phyloP scores from a whole-genome alignment of 2,329 filamentous ascomycete genomes.

The Cordyceps cateniannulata region DNA sequence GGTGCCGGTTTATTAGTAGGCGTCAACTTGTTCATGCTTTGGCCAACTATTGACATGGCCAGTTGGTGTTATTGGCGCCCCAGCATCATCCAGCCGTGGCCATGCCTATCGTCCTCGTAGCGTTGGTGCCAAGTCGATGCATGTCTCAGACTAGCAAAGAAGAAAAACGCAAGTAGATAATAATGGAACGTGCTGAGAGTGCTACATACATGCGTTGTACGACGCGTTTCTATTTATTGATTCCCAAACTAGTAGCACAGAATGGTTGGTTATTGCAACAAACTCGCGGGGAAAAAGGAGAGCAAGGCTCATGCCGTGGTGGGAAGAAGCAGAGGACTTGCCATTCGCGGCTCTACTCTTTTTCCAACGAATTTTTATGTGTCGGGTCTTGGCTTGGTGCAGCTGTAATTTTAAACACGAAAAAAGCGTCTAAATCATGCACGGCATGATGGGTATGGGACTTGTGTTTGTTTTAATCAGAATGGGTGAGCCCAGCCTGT shows the following conservation, averaged over 20 bases:
- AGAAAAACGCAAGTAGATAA: not conserved
- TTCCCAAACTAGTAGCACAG: not conserved
- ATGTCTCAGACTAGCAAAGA: constrained; percentile 7
- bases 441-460: too few species aligned
- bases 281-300: not conserved
- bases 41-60: not conserved
- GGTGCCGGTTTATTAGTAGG: not conserved
- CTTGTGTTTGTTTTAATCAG: too few species aligned
- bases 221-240: not conserved
- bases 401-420: too few species aligned
- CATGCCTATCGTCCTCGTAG: not conserved
- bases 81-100: not conserved
- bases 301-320: not conserved
- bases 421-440: too few species aligned
- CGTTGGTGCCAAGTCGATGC: constrained; percentile 3
- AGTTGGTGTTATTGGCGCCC: not conserved
- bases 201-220: not conserved
- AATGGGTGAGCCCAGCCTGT: too few species aligned
- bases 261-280: not conserved
- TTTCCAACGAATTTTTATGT: too few species aligned
- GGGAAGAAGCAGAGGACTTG: too few species aligned
- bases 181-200: not conserved
- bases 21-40: not conserved
- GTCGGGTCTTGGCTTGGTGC: too few species aligned
- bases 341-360: too few species aligned